phyloP scores from a whole-genome alignment of 805 yeast genomes.

The Cyberlindnera mycetangii region DNA sequence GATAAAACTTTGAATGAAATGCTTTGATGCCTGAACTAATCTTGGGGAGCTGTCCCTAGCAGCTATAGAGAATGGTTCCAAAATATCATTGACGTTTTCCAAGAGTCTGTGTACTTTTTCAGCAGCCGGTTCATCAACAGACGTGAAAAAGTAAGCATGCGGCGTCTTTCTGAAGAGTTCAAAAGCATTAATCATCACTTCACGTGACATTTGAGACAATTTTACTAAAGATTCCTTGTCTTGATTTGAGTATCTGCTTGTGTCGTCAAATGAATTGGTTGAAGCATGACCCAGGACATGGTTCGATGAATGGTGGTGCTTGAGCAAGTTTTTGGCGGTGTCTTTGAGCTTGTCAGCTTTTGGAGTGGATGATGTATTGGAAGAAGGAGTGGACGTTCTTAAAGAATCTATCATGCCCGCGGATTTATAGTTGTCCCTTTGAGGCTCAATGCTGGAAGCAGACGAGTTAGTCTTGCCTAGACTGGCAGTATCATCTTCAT shows the following conservation, averaged over 20 bases:
- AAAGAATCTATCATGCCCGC: constrained; percentile 6
- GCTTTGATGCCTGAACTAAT: constrained; percentile 34
- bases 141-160: constrained; percentile 28
- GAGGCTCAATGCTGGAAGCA: constrained; percentile 18
- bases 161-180: constrained; percentile 34
- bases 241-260: constrained; percentile 12
- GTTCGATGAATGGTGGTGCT: constrained; percentile 22
- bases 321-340: constrained; percentile 24
- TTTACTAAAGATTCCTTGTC: constrained; percentile 14
- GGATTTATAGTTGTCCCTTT: constrained; percentile 4
- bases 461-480: constrained; percentile 20
- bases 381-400: constrained; percentile 21
- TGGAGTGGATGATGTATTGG: constrained; percentile 21
- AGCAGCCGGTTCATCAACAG: neutral
- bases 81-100: constrained; percentile 1
- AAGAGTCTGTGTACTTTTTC: constrained; percentile 11
- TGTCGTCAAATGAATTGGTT: constrained; percentile 13
- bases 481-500: constrained; percentile 19
- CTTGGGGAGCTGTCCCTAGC: constrained; percentile 35
- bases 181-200: constrained; percentile 30
- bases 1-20: constrained; percentile 35
- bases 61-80: constrained; percentile 38
- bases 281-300: constrained; percentile 13
- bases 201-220: constrained; percentile 22
- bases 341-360: constrained; percentile 28